These are phyloP conservation scores for Irpex sp. DNA, from an alignment of 1,284 basidiomycete species.

Conservation along the genomic window DNA sequence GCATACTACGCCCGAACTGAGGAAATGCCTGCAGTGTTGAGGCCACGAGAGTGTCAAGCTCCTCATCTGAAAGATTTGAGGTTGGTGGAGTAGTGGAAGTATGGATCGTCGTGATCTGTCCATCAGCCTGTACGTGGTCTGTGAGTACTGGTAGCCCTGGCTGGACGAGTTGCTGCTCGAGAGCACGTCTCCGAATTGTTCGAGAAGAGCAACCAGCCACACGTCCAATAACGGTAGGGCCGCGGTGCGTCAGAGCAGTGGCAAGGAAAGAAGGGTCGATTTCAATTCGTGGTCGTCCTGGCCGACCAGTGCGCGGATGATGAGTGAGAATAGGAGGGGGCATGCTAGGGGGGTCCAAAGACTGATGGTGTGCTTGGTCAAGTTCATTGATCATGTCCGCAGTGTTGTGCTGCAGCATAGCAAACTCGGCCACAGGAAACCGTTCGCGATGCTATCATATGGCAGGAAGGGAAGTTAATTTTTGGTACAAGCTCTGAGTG, in stretches of 20 bases:
- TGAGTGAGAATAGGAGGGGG: conserved; percentile 10
- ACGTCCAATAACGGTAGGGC: no score
- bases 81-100: not conserved
- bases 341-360: conserved; percentile 17
- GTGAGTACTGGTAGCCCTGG: no score
- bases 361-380: conserved; percentile 15
- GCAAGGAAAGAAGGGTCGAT: conserved; percentile 19
- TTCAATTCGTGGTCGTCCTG: conserved; percentile 23
- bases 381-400: conserved; percentile 19
- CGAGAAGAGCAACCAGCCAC: no score
- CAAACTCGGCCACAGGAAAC: conserved; percentile 17
- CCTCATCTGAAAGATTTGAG: conserved; percentile 11
- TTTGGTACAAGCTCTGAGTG: not conserved
- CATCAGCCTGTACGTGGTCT: conserved; percentile 19
- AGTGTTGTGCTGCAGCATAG: conserved; percentile 13
- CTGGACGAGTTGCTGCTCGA: no score
- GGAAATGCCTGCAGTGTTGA: conserved; percentile 18
- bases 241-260: no score
- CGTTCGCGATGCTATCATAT: conserved; percentile 11
- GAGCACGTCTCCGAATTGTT: no score
- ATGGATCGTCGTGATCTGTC: not conserved
- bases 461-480: not conserved
- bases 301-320: conserved; percentile 13
- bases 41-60: conserved; percentile 21
- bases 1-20: conserved; percentile 19